Conservation (phyloP, 805 yeast genomes). For the Wickerhamomyces chambardii region DNA sequence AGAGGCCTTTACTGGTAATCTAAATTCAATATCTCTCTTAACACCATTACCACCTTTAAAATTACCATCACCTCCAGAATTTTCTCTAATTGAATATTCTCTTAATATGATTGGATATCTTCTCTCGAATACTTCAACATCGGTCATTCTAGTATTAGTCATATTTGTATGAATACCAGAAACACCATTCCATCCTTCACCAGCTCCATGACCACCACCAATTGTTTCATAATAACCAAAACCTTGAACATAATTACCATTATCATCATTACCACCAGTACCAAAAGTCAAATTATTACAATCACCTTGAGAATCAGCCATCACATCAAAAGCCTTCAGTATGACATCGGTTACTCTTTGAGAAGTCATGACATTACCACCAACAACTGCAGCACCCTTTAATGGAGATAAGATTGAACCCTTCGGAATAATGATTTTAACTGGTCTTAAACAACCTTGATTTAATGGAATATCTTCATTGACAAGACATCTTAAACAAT, state of each 20-base stretch:
- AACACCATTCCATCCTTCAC: slow-evolving; percentile 77
- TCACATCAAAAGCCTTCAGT: slow-evolving; percentile 75
- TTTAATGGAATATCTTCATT: slow-evolving; percentile 86
- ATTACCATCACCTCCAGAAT: slow-evolving; percentile 77
- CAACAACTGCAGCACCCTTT: slow-evolving; percentile 86
- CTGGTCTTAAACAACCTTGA: slow-evolving; percentile 85
- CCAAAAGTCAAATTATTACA: slow-evolving; percentile 95
- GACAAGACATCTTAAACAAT: slow-evolving; percentile 78
- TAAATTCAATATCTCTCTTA: slow-evolving; percentile 75
- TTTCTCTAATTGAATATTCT: slow-evolving; percentile 59
- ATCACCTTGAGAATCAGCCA: slow-evolving; percentile 95
- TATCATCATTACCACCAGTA: slow-evolving; percentile 48
- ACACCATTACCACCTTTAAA: slow-evolving; percentile 82
- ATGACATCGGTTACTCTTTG: slow-evolving; percentile 90
- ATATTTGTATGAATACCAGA: slow-evolving; percentile 91
- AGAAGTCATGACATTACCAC: slow-evolving; percentile 92
- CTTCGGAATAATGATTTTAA: slow-evolving; percentile 55
- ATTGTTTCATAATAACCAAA: slow-evolving; percentile 93
- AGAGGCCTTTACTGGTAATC: slow-evolving; percentile 63
- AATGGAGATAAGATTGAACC: slow-evolving; percentile 66
- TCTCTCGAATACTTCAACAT: slow-evolving; percentile 81
- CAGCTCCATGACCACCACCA: slow-evolving; percentile 95
- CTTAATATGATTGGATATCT: slow-evolving; percentile 77
- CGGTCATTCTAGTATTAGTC: slow-evolving; percentile 91
- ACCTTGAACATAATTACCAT: slow-evolving; percentile 46